Base-by-base conservation (phyloP, 2,329 filamentous ascomycete genomes). In the Raffaelea albimanens region DNA sequence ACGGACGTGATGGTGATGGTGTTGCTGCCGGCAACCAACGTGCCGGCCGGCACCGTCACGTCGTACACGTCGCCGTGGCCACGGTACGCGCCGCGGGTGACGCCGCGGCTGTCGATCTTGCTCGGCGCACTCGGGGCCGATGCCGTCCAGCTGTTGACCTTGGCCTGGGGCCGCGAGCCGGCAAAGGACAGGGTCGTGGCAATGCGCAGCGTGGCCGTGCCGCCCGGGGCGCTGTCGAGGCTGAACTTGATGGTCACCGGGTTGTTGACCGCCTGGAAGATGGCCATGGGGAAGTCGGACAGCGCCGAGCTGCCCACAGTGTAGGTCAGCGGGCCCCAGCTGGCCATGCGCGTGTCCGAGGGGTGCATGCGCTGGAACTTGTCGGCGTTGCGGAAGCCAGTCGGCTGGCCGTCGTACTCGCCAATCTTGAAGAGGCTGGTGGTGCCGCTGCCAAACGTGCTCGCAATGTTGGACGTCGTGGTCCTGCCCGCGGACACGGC, bases 351-450 rank as follows among this genome's bases (percentile, higher is more conserved):
- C 8, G 8, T 38, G 34, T 38, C 34, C 7, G 34, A 38, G 22
- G 81, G 82, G 58, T 85, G 82, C 81, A 85, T 85, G 45, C 78
- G 72, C 14, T 79, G 70, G 58, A 82, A 76, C 56, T 82, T 82
- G 47, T 73, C 80, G 14, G 80, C 80, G 58, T 86, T 85, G 53
- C 73, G 72, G 68, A 85, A 82, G 16, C 78, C 80, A 7, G 68
- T 75, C 19, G 78, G 78, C 61, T 77, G 70, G 42, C 81, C 80
- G 55, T 85, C 82, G 66, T 76, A 82, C 20, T 78, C 71, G 22
- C 82, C 82, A 43, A 85, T 82, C 55, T 76, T 74, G 67, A 75
- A 85, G 46, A 85, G 65, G 0, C 68, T 71, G 0, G 69, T 70
- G 19, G 65, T 76, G 1, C 76, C 76, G 0, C 63, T 67, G n/a